Base-by-base conservation (phyloP, 371 early-diverging fungal species). In the Lichtheimia hyalospora region DNA sequence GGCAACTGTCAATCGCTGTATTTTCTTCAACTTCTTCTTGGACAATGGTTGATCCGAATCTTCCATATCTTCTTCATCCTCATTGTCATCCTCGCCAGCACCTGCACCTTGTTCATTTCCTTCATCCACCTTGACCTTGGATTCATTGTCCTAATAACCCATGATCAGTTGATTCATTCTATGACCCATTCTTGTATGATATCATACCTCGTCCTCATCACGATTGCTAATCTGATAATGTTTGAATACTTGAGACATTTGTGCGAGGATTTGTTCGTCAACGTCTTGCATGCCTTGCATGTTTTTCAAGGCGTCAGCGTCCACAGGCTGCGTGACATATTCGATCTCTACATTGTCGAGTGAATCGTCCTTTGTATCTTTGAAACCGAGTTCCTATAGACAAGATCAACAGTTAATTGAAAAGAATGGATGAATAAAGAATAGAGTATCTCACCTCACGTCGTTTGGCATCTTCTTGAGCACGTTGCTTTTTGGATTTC, bases 1-100 rank as follows among this genome's bases (percentile, higher is more conserved):
- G 4, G 98, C 96, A 14, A 98, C 92, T 5, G 89, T 83, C 21
- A 78, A 55, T 61, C 78, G 73, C 42, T 70, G 73, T 15, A 78
- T 27, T 34, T 76, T 68, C 53, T 76, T 76, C 44, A 71, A 20
- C 48, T 76, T 76, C 49, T 76, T 76, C 46, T 76, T 76, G 8
- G 77, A 76, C 52, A 76, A 39, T 41, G 73, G 58, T 64, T 93
- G 82, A 51, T 96, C 81, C 49, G 52, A 52, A 49, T 58, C 51
- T 51, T 46, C 60, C 54, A 52, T 41, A 54, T 57, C 57, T 27
- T 52, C 49, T 21, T 63, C 75, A 58, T 63, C 70, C 18, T 69
- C 62, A 42, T 55, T 49, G 3, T 69, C 61, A 12, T 44, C 48
- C 18, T 62, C 54, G 12, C 57, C 66, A 0, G 52, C 55, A 15